These are phyloP conservation scores for Beauveria sp. DNA, from an alignment of 2,329 filamentous ascomycete genomes.

Conservation along the genomic window DNA sequence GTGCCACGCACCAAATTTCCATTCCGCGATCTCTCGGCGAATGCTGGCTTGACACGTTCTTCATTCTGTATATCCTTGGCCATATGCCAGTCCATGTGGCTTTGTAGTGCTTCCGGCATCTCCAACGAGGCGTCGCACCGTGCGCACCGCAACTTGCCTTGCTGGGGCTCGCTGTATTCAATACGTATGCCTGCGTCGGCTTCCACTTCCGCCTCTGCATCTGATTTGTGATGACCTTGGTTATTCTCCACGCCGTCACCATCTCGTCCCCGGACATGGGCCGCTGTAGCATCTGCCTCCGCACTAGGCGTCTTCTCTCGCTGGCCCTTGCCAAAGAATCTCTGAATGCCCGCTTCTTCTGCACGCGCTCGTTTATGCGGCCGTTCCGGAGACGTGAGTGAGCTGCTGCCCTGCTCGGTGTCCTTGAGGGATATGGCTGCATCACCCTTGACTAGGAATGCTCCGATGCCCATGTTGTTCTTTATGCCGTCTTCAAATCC, in stretches of 20 bases:
- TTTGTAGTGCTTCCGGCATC: constrained; percentile 51
- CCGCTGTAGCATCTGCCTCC: constrained; percentile 20
- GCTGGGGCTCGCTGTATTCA: not conserved
- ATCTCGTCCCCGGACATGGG: constrained; percentile 16
- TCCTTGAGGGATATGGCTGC: constrained; percentile 41
- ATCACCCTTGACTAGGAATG: constrained; percentile 73
- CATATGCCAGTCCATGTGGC: constrained; percentile 91
- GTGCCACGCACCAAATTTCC: constrained; percentile 20
- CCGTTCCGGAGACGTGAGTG: constrained; percentile 16
- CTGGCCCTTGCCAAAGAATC: constrained; percentile 46
- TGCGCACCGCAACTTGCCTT: constrained; percentile 39
- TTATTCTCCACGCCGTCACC: constrained; percentile 6
- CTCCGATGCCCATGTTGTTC: constrained; percentile 78
- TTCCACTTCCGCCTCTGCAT: constrained; percentile 17
- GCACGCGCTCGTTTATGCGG: constrained; percentile 26
- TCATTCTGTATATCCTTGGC: constrained; percentile 73
- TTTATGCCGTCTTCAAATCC: constrained; percentile 84
- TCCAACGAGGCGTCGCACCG: constrained; percentile 59
- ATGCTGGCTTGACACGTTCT: constrained; percentile 44
- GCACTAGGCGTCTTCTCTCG: constrained; percentile 15
- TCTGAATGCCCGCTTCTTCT: constrained; percentile 45
- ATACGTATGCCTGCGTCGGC: constrained; percentile 26
- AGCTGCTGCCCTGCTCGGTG: constrained; percentile 12
- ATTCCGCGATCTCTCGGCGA: constrained; percentile 27
- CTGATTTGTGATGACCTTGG: constrained; percentile 4